Base-by-base conservation (phyloP, 2,329 filamentous ascomycete genomes). In the Aspergillus nomiae region DNA sequence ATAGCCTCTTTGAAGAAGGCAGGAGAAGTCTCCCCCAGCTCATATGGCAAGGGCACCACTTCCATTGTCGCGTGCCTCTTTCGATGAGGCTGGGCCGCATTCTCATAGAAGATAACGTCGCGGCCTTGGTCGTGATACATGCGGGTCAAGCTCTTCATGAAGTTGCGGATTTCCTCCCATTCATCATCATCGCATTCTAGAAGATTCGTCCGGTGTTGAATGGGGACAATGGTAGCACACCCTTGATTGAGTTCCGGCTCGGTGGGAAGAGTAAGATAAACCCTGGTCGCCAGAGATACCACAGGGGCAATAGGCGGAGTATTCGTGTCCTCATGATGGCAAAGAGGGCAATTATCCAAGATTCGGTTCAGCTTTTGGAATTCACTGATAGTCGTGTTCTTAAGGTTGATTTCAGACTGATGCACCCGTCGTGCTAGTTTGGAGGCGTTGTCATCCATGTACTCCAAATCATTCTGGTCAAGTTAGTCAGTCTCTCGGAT, bases 111-210 rank as follows among this genome's bases (percentile, higher is more conserved):
- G 66, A 99, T 83, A 11, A 98, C 94, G 71, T 95, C 92, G 58
- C 92, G 90, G 12, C 94, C 93, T 77, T 96, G 92, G 50, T 94
- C 91, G 80, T 96, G 92, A 78, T 98, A 99, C 87, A 97, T 90
- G 51, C 94, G 89, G 5, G 91, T 97, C 24, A 99, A 84, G 63
- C 88, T 91, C 81, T 99, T 99, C 94, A 98, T 98, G 75, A 99
- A 99, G 77, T 99, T 99, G 69, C 95, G 91, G 7, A 99, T 90
- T 78, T 99, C 95, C 75, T 99, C 95, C 96, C 96, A 99, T 76
- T 99, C 95, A 74, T 99, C 95, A 73, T 99, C 94, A 77, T 98
- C 94, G 77, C 95, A 99, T 77, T 97, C 94, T n/a, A 99, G 83
- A 0, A 99, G 87, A 76, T 98, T 99, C 28, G 85, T 88, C 58